A percentile compares a stretch with the other conserved stretches of the same genome.
These are phyloP conservation scores for Entomortierella lignicola DNA, from an alignment of 192 early-diverging fungal genomes.

Conservation along the genomic window DNA sequence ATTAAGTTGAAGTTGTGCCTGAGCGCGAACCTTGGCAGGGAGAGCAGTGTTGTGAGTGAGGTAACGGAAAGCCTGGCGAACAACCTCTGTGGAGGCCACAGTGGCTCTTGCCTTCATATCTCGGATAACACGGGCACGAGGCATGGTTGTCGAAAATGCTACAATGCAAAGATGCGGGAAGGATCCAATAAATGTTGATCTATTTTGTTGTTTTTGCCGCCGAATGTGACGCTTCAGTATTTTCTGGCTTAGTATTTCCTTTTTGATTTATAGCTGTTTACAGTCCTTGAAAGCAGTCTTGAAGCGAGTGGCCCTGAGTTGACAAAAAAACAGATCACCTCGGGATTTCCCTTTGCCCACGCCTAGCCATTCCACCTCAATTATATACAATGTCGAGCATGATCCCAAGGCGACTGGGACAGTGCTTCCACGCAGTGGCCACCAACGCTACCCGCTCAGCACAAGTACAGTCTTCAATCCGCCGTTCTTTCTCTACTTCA, in stretches of 20 bases:
- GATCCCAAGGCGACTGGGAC: constrained; percentile 33
- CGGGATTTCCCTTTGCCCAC: too few species aligned
- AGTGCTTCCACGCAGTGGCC: constrained; percentile 16
- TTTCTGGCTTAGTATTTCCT: too few species aligned
- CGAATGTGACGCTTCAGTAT: too few species aligned
- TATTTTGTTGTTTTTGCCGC: too few species aligned
- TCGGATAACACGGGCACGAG: constrained; percentile 66
- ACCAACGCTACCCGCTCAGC: not conserved
- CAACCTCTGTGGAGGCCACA: constrained; percentile 74
- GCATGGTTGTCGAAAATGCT: constrained; percentile 16
- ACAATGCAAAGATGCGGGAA: too few species aligned
- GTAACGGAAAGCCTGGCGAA: constrained; percentile 80
- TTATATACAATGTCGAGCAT: constrained; percentile 26
- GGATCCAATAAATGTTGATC: too few species aligned
- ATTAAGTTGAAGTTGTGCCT: constrained; percentile 80
- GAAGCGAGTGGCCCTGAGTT: too few species aligned
- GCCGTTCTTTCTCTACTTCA: constrained; percentile 60
- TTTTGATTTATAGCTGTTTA: too few species aligned
- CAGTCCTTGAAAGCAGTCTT: too few species aligned
- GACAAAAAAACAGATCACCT: too few species aligned
- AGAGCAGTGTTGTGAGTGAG: constrained; percentile 82
- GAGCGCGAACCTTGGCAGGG: constrained; percentile 77
- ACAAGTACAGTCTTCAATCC: too few species aligned
- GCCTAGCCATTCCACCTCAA: too few species aligned
- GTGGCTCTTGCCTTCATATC: constrained; percentile 78